Evolutionary conservation across 768 basidiomycete genomes (phyloP).

Genomic region (Exidia glandulosa): DNA sequence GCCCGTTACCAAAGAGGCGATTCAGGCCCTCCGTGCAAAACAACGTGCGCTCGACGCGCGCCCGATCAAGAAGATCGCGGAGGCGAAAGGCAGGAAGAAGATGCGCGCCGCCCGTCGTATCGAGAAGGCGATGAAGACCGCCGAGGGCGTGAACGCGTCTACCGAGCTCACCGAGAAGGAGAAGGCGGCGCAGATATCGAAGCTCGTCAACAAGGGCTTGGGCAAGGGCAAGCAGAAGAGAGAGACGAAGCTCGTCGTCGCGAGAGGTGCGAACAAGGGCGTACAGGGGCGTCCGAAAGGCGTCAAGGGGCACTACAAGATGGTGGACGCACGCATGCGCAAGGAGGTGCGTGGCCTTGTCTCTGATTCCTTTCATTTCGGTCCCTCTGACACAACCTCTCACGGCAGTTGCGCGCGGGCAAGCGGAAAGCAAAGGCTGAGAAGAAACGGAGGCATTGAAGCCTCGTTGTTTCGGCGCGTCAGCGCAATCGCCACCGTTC

Average conservation of each 20-base stretch:
- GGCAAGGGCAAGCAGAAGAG: conserved; percentile 62
- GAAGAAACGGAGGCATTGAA: conserved; percentile 42
- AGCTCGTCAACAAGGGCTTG: conserved; percentile 73
- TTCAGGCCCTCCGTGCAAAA: conserved; percentile 72
- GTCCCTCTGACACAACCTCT: conserved; percentile 5
- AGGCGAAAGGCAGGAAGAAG: conserved; percentile 97
- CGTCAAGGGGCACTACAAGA: conserved; percentile 87
- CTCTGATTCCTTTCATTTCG: conserved; percentile 1
- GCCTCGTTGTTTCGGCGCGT: neutral
- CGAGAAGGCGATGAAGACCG: conserved; percentile 92
- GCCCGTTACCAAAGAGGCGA: conserved; percentile 94
- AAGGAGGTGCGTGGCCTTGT: conserved; percentile 56
- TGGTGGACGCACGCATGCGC: conserved; percentile 90
- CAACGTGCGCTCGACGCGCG: conserved; percentile 91
- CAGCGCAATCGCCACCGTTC: neutral
- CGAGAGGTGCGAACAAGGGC: conserved; percentile 81
- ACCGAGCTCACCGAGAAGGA: conserved; percentile 89
- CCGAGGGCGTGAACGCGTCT: conserved; percentile 82
- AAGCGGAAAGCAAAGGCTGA: conserved; percentile 69
- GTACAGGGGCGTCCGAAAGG: conserved; percentile 90
- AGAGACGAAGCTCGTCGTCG: conserved; percentile 75
- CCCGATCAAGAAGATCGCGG: conserved; percentile 97
- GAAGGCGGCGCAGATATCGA: conserved; percentile 88
- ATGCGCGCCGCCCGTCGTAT: conserved; percentile 72
- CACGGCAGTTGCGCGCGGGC: conserved; percentile 76